These are phyloP conservation scores for Umbellularia californica DNA, from an alignment of 164 flowering plant genomes.

Conservation along the genomic window DNA sequence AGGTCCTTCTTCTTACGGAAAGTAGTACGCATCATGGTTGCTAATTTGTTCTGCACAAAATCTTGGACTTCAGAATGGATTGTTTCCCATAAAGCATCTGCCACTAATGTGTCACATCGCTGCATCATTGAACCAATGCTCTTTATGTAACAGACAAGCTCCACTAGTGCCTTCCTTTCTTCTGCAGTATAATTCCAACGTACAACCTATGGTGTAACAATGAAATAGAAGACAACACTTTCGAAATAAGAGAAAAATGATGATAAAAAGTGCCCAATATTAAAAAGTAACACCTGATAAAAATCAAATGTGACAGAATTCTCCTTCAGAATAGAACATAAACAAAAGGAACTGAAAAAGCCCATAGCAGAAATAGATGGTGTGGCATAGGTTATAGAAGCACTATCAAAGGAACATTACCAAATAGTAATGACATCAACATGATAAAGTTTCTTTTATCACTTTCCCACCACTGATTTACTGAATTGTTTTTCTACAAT, in stretches of 20 bases:
- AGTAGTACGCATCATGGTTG: slow-evolving; percentile 89
- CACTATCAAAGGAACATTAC: no score
- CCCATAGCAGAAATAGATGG: no score
- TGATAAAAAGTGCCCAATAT: not conserved
- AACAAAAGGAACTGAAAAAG: no score
- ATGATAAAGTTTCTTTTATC: no score
- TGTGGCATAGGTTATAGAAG: no score
- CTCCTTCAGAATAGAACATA: no score
- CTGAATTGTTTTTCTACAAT: no score
- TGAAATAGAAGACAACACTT: not conserved
- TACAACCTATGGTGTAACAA: slow-evolving; percentile 56
- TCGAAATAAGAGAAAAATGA: not conserved
- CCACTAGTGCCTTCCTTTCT: slow-evolving; percentile 85
- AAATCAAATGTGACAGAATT: not conserved
- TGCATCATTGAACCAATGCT: slow-evolving; percentile 92
- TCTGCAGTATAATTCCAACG: slow-evolving; percentile 83
- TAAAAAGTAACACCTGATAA: not conserved
- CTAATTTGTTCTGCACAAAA: slow-evolving; percentile 92
- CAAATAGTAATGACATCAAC: no score
- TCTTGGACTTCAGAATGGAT: slow-evolving; percentile 98
- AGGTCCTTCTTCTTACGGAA: slow-evolving; percentile 95
- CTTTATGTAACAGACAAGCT: slow-evolving; percentile 88
- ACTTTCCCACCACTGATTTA: no score
- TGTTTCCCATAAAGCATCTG: slow-evolving; percentile 97
- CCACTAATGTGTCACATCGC: slow-evolving; percentile 75